Evolutionary conservation across 2,329 filamentous ascomycete genomes (phyloP).

Genomic region (Trichothecium sympodiale): DNA sequence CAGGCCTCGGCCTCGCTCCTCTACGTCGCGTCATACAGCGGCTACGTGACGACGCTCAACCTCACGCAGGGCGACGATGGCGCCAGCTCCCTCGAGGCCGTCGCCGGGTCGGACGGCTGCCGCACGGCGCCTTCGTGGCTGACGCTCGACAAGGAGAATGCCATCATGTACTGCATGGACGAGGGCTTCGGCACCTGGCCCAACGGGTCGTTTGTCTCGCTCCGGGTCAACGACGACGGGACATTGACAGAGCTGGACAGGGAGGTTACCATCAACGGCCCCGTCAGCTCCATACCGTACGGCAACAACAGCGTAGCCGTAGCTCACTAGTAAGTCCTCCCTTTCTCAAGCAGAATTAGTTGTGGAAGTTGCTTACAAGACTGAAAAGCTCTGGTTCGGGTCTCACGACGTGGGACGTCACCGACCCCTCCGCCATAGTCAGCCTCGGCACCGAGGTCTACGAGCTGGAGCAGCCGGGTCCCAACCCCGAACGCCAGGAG

Average conservation of each 20-base stretch:
- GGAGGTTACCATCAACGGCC: conserved; percentile 23
- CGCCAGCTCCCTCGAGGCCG: conserved; percentile 24
- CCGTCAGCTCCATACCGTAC: conserved; percentile 32
- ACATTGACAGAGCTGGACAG: conserved; percentile 25
- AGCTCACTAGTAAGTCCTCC: conserved; percentile 31
- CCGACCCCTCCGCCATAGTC: conserved; percentile 22
- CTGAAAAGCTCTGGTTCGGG: conserved; percentile 17
- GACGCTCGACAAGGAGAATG: conserved; percentile 31
- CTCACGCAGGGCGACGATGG: conserved; percentile 18
- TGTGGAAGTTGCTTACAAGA: not conserved
- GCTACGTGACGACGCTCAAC: conserved; percentile 35
- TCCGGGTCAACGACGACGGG: conserved; percentile 25
- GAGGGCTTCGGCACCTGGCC: conserved; percentile 34
- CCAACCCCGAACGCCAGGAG: conserved; percentile 37
- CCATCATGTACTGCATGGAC: conserved; percentile 47
- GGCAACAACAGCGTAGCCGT: conserved; percentile 30
- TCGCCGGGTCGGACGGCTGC: conserved; percentile 35
- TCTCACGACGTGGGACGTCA: conserved; percentile 33
- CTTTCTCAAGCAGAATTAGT: not conserved
- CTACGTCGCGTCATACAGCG: conserved; percentile 37
- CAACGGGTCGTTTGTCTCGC: conserved; percentile 37
- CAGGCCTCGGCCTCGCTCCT: conserved; percentile 27
- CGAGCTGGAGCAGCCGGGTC: conserved; percentile 23
- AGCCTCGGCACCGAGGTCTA: conserved; percentile 27
- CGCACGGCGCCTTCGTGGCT: conserved; percentile 49